Conservation (phyloP, 257 asterid species). For the Lycium ferocissimum region DNA sequence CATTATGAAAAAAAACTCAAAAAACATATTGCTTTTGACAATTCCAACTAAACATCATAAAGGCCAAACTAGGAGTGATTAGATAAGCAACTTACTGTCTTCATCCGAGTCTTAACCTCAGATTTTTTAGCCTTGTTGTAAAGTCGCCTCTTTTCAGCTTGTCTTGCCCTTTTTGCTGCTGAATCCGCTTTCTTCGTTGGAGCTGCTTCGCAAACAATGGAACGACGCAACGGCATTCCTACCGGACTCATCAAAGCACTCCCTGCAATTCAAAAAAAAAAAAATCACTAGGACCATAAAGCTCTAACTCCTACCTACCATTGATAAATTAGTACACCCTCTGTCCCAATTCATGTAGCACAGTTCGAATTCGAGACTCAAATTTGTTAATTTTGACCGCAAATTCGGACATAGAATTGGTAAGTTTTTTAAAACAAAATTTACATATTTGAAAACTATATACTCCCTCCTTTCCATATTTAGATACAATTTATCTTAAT, state of each 20-base stretch:
- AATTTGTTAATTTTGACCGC: too few relatives aligned
- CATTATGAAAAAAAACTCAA: neutral
- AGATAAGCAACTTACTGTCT: conserved; percentile 55
- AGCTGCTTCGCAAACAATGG: conserved; percentile 79
- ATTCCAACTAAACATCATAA: neutral
- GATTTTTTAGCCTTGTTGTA: conserved; percentile 76
- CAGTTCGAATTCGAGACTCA: too few relatives aligned
- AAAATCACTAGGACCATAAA: neutral
- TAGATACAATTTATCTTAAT: too few relatives aligned
- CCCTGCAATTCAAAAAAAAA: conserved; percentile 46
- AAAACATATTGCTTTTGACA: neutral
- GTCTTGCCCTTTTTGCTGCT: conserved; percentile 98
- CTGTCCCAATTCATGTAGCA: too few relatives aligned
- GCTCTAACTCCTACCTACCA: neutral
- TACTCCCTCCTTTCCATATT: too few relatives aligned
- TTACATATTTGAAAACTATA: too few relatives aligned
- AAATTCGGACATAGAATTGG: too few relatives aligned
- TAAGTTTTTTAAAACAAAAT: too few relatives aligned
- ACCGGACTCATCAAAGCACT: conserved; percentile 49
- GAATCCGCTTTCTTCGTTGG: conserved; percentile 82
- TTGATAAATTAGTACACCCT: neutral
- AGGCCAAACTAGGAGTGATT: neutral
- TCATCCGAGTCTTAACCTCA: conserved; percentile 88
- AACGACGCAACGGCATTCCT: conserved; percentile 52
- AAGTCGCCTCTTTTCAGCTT: conserved; percentile 89